Evolutionary conservation across 805 yeast species (phyloP), one percentile per base, ranked within the genome.

Genomic region (Saccharomycopsis sp.): DNA sequence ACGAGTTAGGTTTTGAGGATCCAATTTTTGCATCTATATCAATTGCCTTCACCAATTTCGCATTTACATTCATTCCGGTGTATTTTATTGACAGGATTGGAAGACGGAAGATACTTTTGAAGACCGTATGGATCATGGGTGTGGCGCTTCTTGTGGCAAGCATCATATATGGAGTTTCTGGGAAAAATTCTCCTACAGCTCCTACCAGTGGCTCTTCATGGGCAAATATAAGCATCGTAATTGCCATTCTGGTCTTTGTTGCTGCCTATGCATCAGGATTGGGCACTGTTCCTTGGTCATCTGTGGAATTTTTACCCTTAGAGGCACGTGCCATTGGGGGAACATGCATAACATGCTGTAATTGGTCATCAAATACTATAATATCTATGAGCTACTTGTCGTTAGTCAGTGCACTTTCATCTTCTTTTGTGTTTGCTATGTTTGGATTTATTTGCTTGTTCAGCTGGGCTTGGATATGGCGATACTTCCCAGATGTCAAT

Each of bases 11-110:
- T 2, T 70, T 79, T 63, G 65, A 72, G 8, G 79, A 82, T 66
- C 83, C 86, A n/a, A 73, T 83, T 65, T 67, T 77, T 50, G 81
- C 84, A 2, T 81, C 85, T 5, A 79, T 82, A 25, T 66, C 78
- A 22, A 75, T 83, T 53, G 85, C 86, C 56, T 66, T 76, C 17
- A 80, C 82, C 24, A 83, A 83, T 66, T 82, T 82, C 63, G 62
- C 72, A 2, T 82, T 83, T 53, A 83, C 86, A 1, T 75, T 80
- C 57, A 75, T 79, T 15, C 83, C 85, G 9, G 72, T 82, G 61
- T 71, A 64, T 49, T 73, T 73, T 41, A 77, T 83, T 56, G 87
- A 83, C 64, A 67, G 68, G 47, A 64, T 79, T 59, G 88, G 88
- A 14, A 75, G 87, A 72, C 76, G 81, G 67, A 65, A 64, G 2